A percentile compares a stretch with the other conserved stretches of the same genome.
These are phyloP conservation scores for Lindgomyces ingoldianus DNA, from an alignment of 495 filamentous ascomycete genomes.

Conservation along the genomic window DNA sequence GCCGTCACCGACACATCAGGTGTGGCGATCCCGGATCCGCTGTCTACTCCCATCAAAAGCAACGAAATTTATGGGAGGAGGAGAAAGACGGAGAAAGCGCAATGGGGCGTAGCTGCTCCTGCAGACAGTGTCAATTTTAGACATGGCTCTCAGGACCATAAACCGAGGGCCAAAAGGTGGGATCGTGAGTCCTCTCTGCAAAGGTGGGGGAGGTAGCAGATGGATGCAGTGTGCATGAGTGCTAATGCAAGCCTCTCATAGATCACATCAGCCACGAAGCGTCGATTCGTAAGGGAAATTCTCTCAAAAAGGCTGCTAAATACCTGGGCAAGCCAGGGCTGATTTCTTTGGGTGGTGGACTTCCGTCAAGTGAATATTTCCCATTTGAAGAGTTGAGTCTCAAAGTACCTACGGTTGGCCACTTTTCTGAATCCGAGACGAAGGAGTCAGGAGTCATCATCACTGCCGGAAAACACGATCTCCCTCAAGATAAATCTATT, in stretches of 20 bases:
- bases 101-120: slow-evolving; percentile 73
- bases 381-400: slow-evolving; percentile 70
- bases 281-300: slow-evolving; percentile 39
- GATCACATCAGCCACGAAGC: slow-evolving; percentile 61
- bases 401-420: slow-evolving; percentile 65
- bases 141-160: slow-evolving; percentile 62
- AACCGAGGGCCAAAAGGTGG: slow-evolving; percentile 80
- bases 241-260: slow-evolving; percentile 39
- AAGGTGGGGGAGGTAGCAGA: not conserved
- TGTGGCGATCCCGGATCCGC: slow-evolving; percentile 54
- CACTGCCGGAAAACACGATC: slow-evolving; percentile 78
- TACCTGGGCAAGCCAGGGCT: slow-evolving; percentile 69
- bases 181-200: slow-evolving; percentile 63
- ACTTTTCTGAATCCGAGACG: slow-evolving; percentile 70
- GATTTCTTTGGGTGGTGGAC: slow-evolving; percentile 89
- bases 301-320: slow-evolving; percentile 74
- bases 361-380: slow-evolving; percentile 88
- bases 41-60: slow-evolving; percentile 57
- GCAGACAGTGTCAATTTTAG: slow-evolving; percentile 86
- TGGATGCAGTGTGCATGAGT: not conserved
- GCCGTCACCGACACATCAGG: slow-evolving; percentile 33
- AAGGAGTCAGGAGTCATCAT: slow-evolving; percentile 46
- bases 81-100: slow-evolving; percentile 64
- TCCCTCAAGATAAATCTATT: slow-evolving; percentile 60
- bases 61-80: slow-evolving; percentile 69